phyloP scores from a whole-genome alignment of 306 rosid species.

The Vicia faba region DNA sequence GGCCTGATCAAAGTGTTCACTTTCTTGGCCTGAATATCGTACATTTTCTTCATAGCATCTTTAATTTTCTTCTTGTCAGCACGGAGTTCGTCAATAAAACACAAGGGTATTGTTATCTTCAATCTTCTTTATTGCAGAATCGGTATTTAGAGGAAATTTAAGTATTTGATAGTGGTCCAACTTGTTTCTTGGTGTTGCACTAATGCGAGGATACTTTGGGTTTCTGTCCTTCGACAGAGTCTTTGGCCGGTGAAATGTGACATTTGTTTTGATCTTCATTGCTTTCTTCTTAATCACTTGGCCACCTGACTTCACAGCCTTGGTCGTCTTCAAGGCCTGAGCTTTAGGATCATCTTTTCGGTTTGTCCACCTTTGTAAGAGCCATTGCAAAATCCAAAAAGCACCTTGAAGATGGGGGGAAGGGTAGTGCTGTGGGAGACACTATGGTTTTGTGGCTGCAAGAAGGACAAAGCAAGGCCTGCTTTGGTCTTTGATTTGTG shows the following conservation, averaged over 20 bases:
- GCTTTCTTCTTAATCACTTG: slow-evolving; percentile 71
- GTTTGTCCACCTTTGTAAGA: too few species aligned
- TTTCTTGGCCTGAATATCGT: slow-evolving; percentile 90
- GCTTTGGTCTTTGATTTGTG: too few species aligned
- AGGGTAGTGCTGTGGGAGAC: too few species aligned
- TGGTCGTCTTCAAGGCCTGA: slow-evolving; percentile 87
- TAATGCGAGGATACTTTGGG: slow-evolving; percentile 84
- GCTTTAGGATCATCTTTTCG: slow-evolving; percentile 81
- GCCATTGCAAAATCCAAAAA: too few species aligned
- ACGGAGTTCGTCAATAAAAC: slow-evolving; percentile 80
- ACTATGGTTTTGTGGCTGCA: too few species aligned
- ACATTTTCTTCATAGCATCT: slow-evolving; percentile 89
- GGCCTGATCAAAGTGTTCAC: slow-evolving; percentile 96
- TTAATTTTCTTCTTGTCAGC: slow-evolving; percentile 88
- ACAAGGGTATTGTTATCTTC: slow-evolving; percentile 90
- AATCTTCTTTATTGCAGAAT: slow-evolving; percentile 93
- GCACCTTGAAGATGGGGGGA: too few species aligned
- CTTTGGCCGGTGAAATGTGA: slow-evolving; percentile 89
- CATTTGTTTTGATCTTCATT: slow-evolving; percentile 76
- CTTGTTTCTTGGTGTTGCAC: slow-evolving; percentile 86
- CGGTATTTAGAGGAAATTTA: slow-evolving; percentile 74
- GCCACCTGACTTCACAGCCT: slow-evolving; percentile 82
- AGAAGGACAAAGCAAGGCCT: too few species aligned
- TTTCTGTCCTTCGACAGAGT: slow-evolving; percentile 75
- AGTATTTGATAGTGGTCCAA: slow-evolving; percentile 90